Evolutionary conservation across 208 protist species (phyloP).

Genomic region (Leishmania amazonensis): DNA sequence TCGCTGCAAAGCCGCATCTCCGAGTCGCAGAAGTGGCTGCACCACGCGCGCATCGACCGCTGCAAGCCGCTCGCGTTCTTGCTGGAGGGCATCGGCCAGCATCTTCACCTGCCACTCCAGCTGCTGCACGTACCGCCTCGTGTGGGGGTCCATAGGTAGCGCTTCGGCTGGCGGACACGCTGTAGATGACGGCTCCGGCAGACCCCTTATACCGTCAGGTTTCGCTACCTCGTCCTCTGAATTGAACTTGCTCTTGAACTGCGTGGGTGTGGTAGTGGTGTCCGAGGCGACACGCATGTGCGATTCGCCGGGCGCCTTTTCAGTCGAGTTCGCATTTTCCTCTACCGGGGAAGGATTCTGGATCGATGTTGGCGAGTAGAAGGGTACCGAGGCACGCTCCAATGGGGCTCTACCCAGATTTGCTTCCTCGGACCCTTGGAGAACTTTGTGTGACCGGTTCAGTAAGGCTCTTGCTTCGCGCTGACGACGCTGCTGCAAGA

Average conservation of each 20-base stretch:
- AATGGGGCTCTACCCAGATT: neutral
- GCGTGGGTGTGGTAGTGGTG: neutral
- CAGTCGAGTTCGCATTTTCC: neutral
- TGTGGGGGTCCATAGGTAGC: neutral
- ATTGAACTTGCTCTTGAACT: neutral
- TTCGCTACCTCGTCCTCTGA: neutral
- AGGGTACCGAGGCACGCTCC: neutral
- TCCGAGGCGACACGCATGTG: neutral
- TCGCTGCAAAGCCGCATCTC: conserved; percentile 13
- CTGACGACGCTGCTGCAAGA: conserved; percentile 22
- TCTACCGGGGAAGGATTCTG: neutral
- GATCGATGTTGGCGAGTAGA: neutral
- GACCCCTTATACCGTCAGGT: neutral
- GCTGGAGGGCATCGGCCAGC: conserved; percentile 14
- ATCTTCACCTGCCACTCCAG: conserved; percentile 31
- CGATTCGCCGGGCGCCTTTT: neutral
- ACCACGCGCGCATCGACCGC: conserved; percentile 19
- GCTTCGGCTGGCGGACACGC: neutral
- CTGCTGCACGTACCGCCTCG: conserved; percentile 11
- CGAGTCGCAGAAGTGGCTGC: conserved; percentile 16
- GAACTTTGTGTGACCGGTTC: neutral
- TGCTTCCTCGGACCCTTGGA: neutral
- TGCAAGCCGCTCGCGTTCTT: conserved; percentile 11
- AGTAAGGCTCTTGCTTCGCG: conserved; percentile 14
- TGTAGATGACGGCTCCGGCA: neutral